A percentile compares a stretch with the other conserved stretches of the same genome.
Evolutionary conservation across 2,329 filamentous ascomycete species (phyloP).

Genomic region (Botrytis tulipae): DNA sequence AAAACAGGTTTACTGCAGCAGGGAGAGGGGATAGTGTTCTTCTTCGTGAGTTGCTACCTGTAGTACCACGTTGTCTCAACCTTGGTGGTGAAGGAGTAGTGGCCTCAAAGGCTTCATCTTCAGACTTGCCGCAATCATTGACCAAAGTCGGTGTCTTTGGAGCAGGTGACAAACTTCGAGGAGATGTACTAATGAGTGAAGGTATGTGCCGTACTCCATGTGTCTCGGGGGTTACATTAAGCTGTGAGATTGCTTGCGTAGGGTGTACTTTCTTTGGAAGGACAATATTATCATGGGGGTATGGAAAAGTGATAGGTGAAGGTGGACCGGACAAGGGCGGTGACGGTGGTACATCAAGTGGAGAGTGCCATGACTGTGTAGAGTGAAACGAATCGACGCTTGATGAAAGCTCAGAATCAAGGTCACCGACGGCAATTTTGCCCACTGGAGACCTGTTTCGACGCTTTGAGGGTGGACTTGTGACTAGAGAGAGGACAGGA

Average conservation of each 20-base stretch:
- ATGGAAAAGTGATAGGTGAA: constrained; percentile 42
- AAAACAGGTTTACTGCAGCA: constrained; percentile 63
- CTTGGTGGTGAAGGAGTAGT: constrained; percentile 36
- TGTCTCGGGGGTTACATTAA: constrained; percentile 34
- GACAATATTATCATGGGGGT: constrained; percentile 44
- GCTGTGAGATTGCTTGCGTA: constrained; percentile 39
- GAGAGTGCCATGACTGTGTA: constrained; percentile 52
- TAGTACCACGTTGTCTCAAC: constrained; percentile 54
- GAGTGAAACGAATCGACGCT: constrained; percentile 56
- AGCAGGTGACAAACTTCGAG: constrained; percentile 27
- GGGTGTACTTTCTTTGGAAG: constrained; percentile 39
- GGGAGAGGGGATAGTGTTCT: constrained; percentile 67
- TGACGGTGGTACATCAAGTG: constrained; percentile 43
- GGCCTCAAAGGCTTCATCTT: constrained; percentile 40
- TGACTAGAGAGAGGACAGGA: constrained; percentile 44
- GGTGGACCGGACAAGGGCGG: constrained; percentile 46
- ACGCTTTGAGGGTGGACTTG: constrained; percentile 44
- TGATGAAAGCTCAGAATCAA: constrained; percentile 44
- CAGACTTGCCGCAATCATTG: constrained; percentile 43
- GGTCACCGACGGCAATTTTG: constrained; percentile 30
- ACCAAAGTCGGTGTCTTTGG: constrained; percentile 47
- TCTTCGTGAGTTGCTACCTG: constrained; percentile 50
- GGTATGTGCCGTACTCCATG: constrained; percentile 31
- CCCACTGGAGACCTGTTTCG: constrained; percentile 30
- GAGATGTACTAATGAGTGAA: constrained; percentile 18